Conservation (phyloP, 352 stramenopile species). For the Phytopythium cucurbitacearum region DNA sequence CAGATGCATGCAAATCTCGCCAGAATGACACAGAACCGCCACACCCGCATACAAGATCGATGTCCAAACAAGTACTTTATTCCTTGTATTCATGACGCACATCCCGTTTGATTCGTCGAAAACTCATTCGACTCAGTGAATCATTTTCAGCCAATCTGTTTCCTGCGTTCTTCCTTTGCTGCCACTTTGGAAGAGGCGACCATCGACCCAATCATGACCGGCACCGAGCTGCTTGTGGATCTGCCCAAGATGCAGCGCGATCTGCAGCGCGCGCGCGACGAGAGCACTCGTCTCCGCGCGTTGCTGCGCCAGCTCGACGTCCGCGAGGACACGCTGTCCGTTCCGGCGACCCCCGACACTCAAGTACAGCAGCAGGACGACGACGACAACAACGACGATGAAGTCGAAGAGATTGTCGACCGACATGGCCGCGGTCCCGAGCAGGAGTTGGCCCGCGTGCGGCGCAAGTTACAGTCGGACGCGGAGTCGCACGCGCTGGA, state of each 20-base stretch:
- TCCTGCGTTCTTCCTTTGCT: too few species aligned
- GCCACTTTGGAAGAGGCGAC: background rate
- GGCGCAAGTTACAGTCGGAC: background rate
- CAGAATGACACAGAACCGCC: too few species aligned
- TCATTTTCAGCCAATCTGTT: too few species aligned
- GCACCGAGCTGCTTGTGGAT: conserved; percentile 14
- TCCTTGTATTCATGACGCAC: too few species aligned
- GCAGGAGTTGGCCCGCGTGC: too few species aligned
- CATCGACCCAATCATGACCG: background rate
- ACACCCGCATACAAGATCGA: too few species aligned
- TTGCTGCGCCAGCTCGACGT: conserved; percentile 18
- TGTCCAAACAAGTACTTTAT: too few species aligned
- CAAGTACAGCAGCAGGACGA: background rate
- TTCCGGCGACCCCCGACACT: too few species aligned
- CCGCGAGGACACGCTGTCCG: background rate
- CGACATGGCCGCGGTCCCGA: background rate
- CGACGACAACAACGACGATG: background rate
- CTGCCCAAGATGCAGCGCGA: conserved; percentile 22
- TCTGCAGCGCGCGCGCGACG: conserved; percentile 20
- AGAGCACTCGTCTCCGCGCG: conserved; percentile 25
- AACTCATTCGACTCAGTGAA: too few species aligned
- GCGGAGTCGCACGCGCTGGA: conserved; percentile 16
- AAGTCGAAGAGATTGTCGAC: background rate
- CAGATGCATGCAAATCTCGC: too few species aligned
- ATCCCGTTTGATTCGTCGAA: too few species aligned